phyloP scores from a whole-genome alignment of 352 stramenopile genomes.

The Saprolegnia diclina region DNA sequence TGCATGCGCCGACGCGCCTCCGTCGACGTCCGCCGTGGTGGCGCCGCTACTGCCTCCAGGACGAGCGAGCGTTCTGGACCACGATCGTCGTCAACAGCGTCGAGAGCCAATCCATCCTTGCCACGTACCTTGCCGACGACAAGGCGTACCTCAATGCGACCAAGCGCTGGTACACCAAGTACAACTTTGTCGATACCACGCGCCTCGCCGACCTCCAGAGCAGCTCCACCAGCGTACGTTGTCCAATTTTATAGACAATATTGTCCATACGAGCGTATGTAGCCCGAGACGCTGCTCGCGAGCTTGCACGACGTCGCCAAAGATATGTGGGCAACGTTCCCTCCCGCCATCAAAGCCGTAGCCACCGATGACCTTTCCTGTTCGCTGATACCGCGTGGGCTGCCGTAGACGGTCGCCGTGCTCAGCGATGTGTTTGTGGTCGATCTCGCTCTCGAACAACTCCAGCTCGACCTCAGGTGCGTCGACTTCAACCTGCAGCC shows the following conservation, averaged over 20 bases:
- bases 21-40: slow-evolving; percentile 47
- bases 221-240: slow-evolving; percentile 25
- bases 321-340: slow-evolving; percentile 57
- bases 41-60: slow-evolving; percentile 53
- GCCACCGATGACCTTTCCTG: background rate
- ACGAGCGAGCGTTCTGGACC: slow-evolving; percentile 60
- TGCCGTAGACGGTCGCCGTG: slow-evolving; percentile 39
- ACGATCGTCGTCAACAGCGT: slow-evolving; percentile 38
- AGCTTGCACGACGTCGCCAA: slow-evolving; percentile 40
- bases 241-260: background rate
- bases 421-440: slow-evolving; percentile 60
- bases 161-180: slow-evolving; percentile 69
- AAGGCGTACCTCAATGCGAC: slow-evolving; percentile 41
- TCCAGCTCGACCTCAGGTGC: slow-evolving; percentile 22
- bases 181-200: slow-evolving; percentile 68
- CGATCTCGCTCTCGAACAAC: slow-evolving; percentile 47
- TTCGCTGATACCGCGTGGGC: background rate
- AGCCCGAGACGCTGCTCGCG: slow-evolving; percentile 36
- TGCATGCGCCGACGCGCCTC: slow-evolving; percentile 32
- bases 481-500: too few species aligned
- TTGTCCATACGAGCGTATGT: background rate
- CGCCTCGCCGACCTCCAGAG: slow-evolving; percentile 63
- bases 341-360: slow-evolving; percentile 32
- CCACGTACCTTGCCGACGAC: slow-evolving; percentile 46
- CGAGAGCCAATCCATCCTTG: slow-evolving; percentile 28